A percentile compares a stretch with the other conserved stretches of the same genome.
These are phyloP conservation scores for Didymella pinodella DNA, from an alignment of 2,329 filamentous ascomycete species.

Conservation along the genomic window DNA sequence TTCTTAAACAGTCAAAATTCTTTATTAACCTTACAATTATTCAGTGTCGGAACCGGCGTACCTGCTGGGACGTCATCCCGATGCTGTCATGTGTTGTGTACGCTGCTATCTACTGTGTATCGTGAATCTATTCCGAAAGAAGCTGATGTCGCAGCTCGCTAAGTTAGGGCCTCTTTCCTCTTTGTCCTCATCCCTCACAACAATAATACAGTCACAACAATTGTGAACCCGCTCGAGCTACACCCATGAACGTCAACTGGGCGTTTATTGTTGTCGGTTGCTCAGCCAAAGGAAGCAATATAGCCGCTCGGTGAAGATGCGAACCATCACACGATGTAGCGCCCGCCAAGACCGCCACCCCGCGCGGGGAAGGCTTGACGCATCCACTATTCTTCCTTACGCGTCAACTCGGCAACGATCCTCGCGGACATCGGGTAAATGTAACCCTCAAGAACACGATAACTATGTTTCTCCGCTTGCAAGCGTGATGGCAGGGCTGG, in stretches of 20 bases:
- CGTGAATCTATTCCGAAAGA: background rate
- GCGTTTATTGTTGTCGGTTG: background rate
- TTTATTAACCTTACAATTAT: background rate
- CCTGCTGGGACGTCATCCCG: background rate
- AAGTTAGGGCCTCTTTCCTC: background rate
- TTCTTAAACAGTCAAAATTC: background rate
- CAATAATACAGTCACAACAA: background rate
- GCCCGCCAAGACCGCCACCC: slow-evolving; percentile 32
- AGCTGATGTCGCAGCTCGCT: background rate
- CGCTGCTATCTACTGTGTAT: background rate
- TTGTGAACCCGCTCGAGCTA: background rate
- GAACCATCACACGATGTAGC: slow-evolving; percentile 11
- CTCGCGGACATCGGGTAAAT: slow-evolving; percentile 17
- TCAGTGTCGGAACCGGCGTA: background rate
- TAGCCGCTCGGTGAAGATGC: slow-evolving; percentile 8
- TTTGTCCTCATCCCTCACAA: background rate
- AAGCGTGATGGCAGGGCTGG: background rate
- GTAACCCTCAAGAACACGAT: slow-evolving; percentile 15
- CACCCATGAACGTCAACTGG: background rate
- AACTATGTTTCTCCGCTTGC: slow-evolving; percentile 18
- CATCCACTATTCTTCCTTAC: slow-evolving; percentile 22
- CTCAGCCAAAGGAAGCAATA: slow-evolving; percentile 1
- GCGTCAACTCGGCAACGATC: background rate
- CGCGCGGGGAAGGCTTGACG: slow-evolving; percentile 29
- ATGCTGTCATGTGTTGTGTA: background rate